Evolutionary conservation across 2,329 filamentous ascomycete genomes (phyloP), one percentile per base, ranked within the genome.

Genomic region (Aspergillus sp.): DNA sequence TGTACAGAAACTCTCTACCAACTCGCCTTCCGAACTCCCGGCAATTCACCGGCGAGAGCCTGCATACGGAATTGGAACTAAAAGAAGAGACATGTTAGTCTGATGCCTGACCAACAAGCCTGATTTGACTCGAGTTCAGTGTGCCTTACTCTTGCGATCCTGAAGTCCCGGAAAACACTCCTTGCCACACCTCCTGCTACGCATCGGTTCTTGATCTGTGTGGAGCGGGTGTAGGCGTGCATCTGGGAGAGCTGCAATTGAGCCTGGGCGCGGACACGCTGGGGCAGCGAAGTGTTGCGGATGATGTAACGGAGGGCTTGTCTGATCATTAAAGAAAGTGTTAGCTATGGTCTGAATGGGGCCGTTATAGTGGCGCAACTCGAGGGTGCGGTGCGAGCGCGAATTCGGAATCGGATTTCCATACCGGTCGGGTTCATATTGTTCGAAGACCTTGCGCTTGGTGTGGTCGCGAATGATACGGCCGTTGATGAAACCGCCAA

Each of bases 241-340:
- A 98, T 97, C 80, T 96, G 90, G 3, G 90, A 88, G 68, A 99
- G 84, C 80, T 98, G 90, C 60, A 99, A 87, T 82, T 98, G 94
- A 47, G 95, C 95, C 77, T 96, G 91, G 64, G 92, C 92, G 72
- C 96, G 91, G 55, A 91, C 88, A 72, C 93, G 87, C 59, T 88
- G 84, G 1, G 93, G 88, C 3, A 99, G 89, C 1, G 89, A 90
- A 34, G 92, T 95, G 79, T 99, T 99, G 77, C 91, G 92, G 76
- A 97, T 92, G 66, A 97, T 90, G 81, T 97, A 97, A 71, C 91
- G 89, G 46, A 95, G 87, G 17, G 91, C 94, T 91, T 98, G 93
- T 79, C 94, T 96, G 65, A 62, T 62, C 4, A 15, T 3, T 4
- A 19, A 28, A 15, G 13, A 56, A 13, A 19, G 15, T 19, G 25